phyloP scores from a whole-genome alignment of 2,329 filamentous ascomycete genomes.

The Colletotrichum caudatum region DNA sequence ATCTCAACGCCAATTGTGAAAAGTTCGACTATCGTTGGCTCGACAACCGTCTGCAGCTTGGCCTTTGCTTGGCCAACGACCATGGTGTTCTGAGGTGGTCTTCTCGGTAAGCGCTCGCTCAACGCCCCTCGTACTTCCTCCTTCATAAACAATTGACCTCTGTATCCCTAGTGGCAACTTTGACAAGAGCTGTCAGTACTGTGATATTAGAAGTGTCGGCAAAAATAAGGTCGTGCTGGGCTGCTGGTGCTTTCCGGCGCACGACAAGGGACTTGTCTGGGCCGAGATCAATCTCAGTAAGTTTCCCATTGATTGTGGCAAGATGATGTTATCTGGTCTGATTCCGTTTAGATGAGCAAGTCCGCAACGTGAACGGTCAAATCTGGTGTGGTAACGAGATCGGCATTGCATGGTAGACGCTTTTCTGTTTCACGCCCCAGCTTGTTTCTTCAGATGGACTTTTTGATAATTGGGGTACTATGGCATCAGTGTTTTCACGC shows the following conservation, averaged over 20 bases:
- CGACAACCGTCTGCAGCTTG: conserved; percentile 34
- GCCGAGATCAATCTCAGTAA: conserved; percentile 22
- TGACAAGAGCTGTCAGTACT: conserved; percentile 29
- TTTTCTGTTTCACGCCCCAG: conserved; percentile 2
- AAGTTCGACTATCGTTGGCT: conserved; percentile 20
- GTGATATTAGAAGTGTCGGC: conserved; percentile 29
- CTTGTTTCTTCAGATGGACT: background rate
- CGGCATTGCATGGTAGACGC: conserved; percentile 9
- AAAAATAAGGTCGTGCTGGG: conserved; percentile 6
- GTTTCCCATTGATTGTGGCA: background rate
- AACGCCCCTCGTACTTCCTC: too few relatives aligned
- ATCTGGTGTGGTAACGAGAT: conserved; percentile 37
- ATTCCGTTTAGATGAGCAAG: conserved; percentile 6
- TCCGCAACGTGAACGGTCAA: conserved; percentile 36
- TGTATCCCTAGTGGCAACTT: conserved; percentile 11
- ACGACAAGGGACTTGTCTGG: background rate
- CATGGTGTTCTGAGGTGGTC: conserved; percentile 34
- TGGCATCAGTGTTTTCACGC: background rate
- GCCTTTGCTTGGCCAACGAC: conserved; percentile 38
- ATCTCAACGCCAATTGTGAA: conserved; percentile 26
- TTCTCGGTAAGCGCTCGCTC: conserved; percentile 12
- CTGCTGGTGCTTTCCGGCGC: conserved; percentile 6
- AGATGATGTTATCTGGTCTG: background rate
- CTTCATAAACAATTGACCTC: background rate
- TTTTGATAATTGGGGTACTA: too few relatives aligned